Base-by-base conservation (phyloP, 2,329 filamentous ascomycete species). In the Talaromyces funiculosus region DNA sequence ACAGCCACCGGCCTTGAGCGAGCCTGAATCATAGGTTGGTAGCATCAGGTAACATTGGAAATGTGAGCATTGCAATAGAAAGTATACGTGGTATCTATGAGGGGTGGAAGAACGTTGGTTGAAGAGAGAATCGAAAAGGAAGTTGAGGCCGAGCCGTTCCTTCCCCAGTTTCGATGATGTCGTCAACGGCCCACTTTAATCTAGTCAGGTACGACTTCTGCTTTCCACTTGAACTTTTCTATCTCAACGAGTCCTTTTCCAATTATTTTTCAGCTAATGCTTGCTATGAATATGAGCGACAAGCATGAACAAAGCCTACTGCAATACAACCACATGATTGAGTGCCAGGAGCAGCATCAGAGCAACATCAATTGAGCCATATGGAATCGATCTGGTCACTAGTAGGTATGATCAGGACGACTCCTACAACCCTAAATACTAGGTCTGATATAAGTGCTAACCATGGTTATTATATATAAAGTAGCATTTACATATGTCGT, bases 381-480 rank as follows among this genome's bases (percentile, higher is more conserved):
- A 56, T 74, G 75, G 8, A 82, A 70, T 18, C 72, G 74, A 2
- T 76, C 74, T 51, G 0, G 82, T 82, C 0, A 80, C 77, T 0
- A 85, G 69, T n/a, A n/a, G n/a, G n/a, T 43, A 76, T 72, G 1
- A 84, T 75, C 0, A 85, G 68, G 2, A 80, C 60, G 1, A 80
- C 70, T 0, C 81, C 80, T 12, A 85, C 69, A 1, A 73, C 71
- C 0, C 80, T 78, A 0, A 84, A 79, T 0, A 84, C 66, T 8
- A 84, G 61, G 53, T 81, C 75, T 1, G 86, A 70, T 0, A 79
- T 76, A 0, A 86, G 72, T 0, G 68, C 75, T 0, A 86, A 75
- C 84, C 84, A 86, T 26, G 81, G 76, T 65, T 86, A n/a, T n/a
- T n/a, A 84, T 6, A 85, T 77, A 40, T 79, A 79, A 57, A 77